Percentiles rank a stretch among this genome's conserved stretches.
Conservation (phyloP, 2,329 filamentous ascomycete species). For the Paecilomyces dactylethromorphus region DNA sequence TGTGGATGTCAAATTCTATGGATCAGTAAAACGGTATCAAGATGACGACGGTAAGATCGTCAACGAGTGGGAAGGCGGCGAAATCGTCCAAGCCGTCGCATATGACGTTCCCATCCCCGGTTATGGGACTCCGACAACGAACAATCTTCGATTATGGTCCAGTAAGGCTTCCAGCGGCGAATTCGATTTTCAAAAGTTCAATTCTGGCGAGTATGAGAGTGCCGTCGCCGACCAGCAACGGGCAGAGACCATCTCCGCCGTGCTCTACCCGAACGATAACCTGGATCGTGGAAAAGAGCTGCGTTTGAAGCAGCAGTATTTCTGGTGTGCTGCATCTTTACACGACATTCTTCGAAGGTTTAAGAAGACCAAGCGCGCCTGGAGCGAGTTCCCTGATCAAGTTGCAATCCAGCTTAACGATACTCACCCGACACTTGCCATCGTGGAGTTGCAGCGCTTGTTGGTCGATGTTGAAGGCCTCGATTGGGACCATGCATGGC, state of each 20-base stretch:
- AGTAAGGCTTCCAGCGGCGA: conserved; percentile 96
- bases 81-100: conserved; percentile 84
- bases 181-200: conserved; percentile 99
- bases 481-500: conserved; percentile 90
- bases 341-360: conserved; percentile 95
- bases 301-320: conserved; percentile 97
- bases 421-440: conserved; percentile 91
- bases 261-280: conserved; percentile 96
- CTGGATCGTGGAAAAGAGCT: conserved; percentile 94
- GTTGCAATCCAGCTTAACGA: conserved; percentile 98
- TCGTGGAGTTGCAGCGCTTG: conserved; percentile 93
- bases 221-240: conserved; percentile 97
- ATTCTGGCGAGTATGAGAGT: conserved; percentile 94
- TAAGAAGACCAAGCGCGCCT: conserved; percentile 90
- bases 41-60: conserved; percentile 71
- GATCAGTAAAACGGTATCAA: conserved; percentile 66
- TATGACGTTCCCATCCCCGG: conserved; percentile 92
- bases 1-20: conserved; percentile 96
- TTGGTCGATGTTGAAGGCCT: conserved; percentile 83
- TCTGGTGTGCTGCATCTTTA: conserved; percentile 96
- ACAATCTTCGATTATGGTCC: conserved; percentile 95
- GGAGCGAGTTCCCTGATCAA: conserved; percentile 88
- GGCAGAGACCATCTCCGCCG: conserved; percentile 97
- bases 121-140: conserved; percentile 82
- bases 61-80: conserved; percentile 82